Conservation (phyloP, 2,329 filamentous ascomycete species). For the Ambrosiella beaveri region DNA sequence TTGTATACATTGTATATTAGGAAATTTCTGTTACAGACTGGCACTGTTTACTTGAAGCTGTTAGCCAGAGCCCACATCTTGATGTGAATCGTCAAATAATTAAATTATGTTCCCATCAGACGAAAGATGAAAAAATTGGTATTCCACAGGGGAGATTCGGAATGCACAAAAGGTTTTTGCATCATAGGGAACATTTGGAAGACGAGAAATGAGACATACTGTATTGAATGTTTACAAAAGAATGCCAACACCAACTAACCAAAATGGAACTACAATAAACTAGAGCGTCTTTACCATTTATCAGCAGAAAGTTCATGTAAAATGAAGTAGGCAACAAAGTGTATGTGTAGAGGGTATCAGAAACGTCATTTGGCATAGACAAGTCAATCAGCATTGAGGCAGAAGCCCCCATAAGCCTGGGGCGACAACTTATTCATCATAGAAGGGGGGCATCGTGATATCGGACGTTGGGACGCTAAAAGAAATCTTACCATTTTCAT, state of each 20-base stretch:
- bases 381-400: constrained; percentile 32
- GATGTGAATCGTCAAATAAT: neutral
- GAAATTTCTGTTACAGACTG: neutral
- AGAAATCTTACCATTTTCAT: neutral
- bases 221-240: constrained; percentile 1
- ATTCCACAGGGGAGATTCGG: constrained; percentile 12
- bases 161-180: constrained; percentile 12
- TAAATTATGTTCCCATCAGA: constrained; percentile 5
- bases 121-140: constrained; percentile 13
- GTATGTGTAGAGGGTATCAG: constrained; percentile 3
- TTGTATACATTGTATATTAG: constrained; percentile 14
- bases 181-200: constrained; percentile 7
- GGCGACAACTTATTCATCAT: constrained; percentile 33
- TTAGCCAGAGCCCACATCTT: neutral
- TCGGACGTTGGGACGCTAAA: neutral
- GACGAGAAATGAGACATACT: constrained; percentile 4
- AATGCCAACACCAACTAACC: neutral
- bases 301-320: constrained; percentile 1
- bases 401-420: constrained; percentile 33
- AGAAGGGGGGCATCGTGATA: constrained; percentile 14
- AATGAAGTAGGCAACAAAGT: neutral
- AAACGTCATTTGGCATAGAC: constrained; percentile 34
- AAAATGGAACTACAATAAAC: neutral
- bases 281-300: neutral
- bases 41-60: neutral